Evolutionary conservation across 2,329 filamentous ascomycete genomes (phyloP).

Genomic region (Fusarium coffeatum): DNA sequence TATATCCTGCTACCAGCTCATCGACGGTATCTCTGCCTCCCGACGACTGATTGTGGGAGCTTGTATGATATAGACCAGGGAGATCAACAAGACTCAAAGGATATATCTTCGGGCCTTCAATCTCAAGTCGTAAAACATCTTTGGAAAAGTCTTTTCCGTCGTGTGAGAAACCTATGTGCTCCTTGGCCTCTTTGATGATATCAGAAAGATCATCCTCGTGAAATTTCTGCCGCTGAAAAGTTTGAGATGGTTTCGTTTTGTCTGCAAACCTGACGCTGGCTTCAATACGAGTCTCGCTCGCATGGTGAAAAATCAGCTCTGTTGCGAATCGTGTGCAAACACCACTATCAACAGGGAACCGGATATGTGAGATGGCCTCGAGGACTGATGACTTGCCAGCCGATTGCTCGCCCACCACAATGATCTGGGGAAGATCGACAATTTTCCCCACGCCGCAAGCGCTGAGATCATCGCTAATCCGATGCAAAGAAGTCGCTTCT

Average conservation of each 20-base stretch:
- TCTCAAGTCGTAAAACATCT: constrained; percentile 60
- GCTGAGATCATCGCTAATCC: constrained; percentile 64
- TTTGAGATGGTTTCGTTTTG: constrained; percentile 32
- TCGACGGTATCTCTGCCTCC: constrained; percentile 50
- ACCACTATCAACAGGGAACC: constrained; percentile 66
- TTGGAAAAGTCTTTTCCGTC: constrained; percentile 54
- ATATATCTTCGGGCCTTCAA: constrained; percentile 56
- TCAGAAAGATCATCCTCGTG: constrained; percentile 55
- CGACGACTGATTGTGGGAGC: constrained; percentile 49
- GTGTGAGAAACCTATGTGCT: constrained; percentile 59
- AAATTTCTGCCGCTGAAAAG: constrained; percentile 52
- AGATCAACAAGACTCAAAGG: constrained; percentile 67
- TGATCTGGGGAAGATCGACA: constrained; percentile 63
- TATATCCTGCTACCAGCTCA: constrained; percentile 62
- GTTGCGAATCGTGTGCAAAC: constrained; percentile 72
- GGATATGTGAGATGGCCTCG: constrained; percentile 71
- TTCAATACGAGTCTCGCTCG: constrained; percentile 50
- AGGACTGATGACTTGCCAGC: constrained; percentile 74
- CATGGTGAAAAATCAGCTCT: constrained; percentile 65
- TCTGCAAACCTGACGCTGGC: constrained; percentile 57
- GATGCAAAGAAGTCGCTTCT: constrained; percentile 61
- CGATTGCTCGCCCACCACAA: constrained; percentile 70
- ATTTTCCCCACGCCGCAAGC: constrained; percentile 60
- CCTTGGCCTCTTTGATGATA: constrained; percentile 64
- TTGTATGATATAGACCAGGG: constrained; percentile 58